Percentiles rank a stretch among this genome's conserved stretches.
Conservation (phyloP, 768 basidiomycete species). For the Leccinum boreale region DNA sequence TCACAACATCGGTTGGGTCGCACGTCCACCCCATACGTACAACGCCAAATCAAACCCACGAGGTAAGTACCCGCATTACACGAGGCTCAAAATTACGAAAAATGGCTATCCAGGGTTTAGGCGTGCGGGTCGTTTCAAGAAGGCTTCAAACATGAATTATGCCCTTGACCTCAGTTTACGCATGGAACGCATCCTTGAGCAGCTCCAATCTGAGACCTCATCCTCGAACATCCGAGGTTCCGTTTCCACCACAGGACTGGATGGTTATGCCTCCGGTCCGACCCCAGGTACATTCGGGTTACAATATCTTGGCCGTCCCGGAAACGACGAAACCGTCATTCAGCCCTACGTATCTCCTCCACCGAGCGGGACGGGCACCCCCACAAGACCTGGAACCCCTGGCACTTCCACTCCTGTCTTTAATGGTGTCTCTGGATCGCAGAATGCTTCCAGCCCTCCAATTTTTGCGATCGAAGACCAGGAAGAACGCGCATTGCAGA, state of each 20-base stretch:
- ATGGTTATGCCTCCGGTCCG: conserved; percentile 24
- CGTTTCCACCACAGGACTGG: conserved; percentile 23
- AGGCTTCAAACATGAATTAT: conserved; percentile 91
- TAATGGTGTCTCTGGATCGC: conserved; percentile 3
- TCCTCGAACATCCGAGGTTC: conserved; percentile 20
- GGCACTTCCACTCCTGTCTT: conserved; percentile 13
- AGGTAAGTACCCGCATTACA: conserved; percentile 33
- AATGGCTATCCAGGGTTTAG: conserved; percentile 22
- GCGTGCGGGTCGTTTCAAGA: conserved; percentile 82
- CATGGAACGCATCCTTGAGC: conserved; percentile 30
- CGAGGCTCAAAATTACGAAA: conserved; percentile 31
- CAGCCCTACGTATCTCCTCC: conserved; percentile 11
- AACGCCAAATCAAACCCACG: conserved; percentile 45
- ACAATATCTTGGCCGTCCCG: conserved; percentile 61
- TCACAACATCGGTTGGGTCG: conserved; percentile 58
- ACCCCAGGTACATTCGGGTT: conserved; percentile 51
- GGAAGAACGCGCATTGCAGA: conserved; percentile 48
- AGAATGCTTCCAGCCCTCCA: conserved; percentile 8
- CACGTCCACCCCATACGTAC: conserved; percentile 49
- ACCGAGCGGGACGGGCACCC: conserved; percentile 24
- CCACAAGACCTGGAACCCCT: conserved; percentile 25
- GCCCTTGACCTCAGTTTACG: conserved; percentile 47
- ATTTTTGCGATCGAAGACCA: conserved; percentile 33
- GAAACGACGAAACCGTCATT: conserved; percentile 50
- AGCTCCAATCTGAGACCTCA: conserved; percentile 25